Conservation (phyloP, 331 rosid species). For the Prunus yedoensis region DNA sequence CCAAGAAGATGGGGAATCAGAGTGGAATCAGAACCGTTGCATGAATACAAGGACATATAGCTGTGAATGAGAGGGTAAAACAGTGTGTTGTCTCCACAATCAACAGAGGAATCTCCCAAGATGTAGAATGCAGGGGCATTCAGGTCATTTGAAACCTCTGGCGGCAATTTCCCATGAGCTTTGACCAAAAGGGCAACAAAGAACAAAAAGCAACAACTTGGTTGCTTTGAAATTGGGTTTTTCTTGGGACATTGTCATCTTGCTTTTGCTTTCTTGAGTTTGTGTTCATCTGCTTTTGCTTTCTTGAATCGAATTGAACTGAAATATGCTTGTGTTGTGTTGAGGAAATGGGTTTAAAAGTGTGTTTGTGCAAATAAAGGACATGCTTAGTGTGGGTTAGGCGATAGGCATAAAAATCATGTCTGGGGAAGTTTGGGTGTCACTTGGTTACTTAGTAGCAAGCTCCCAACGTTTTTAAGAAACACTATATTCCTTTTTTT, state of each 20-base stretch:
- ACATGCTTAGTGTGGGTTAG: background rate
- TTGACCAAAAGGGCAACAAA: slow-evolving; percentile 17
- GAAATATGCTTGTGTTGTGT: background rate
- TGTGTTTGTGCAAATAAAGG: background rate
- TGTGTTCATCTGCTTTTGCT: background rate
- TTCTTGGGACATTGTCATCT: slow-evolving; percentile 12
- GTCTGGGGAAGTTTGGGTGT: background rate
- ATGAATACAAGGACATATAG: slow-evolving; percentile 63
- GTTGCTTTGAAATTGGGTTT: background rate
- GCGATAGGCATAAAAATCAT: background rate
- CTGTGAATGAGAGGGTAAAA: slow-evolving; percentile 69
- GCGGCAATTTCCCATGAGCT: slow-evolving; percentile 25
- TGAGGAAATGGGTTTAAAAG: background rate
- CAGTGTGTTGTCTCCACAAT: slow-evolving; percentile 72
- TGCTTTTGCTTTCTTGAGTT: background rate
- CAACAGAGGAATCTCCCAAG: slow-evolving; percentile 88
- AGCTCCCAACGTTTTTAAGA: background rate
- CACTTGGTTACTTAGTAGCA: background rate
- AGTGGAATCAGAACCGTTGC: slow-evolving; percentile 49
- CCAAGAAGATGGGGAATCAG: slow-evolving; percentile 90
- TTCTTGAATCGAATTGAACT: background rate
- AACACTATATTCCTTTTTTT: background rate
- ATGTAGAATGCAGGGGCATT: slow-evolving; percentile 49
- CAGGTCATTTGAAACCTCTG: slow-evolving; percentile 16
- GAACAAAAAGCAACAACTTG: slow-evolving; percentile 14